Evolutionary conservation across 2,329 filamentous ascomycete genomes (phyloP).

Genomic region (Sclerotinia spermophila): DNA sequence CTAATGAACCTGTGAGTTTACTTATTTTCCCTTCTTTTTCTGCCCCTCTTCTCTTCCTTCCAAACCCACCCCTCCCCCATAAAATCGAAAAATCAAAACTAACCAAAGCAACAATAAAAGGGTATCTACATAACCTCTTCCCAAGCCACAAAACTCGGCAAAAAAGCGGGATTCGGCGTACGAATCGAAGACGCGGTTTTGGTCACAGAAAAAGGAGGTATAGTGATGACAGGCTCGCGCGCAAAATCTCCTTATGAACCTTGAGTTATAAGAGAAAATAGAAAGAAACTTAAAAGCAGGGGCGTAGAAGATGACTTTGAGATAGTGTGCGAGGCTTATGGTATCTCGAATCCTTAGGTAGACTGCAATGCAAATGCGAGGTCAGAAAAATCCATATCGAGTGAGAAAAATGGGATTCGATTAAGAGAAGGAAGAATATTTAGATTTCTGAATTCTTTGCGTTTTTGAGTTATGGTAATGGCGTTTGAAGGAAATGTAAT

Average conservation of each 20-base stretch:
- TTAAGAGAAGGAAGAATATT: background rate
- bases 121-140: constrained; percentile 51
- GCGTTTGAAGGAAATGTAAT: too few species aligned
- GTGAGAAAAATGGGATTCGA: too few species aligned
- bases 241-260: constrained; percentile 31
- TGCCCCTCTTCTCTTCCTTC: background rate
- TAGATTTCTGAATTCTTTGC: background rate
- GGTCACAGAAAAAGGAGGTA: constrained; percentile 47
- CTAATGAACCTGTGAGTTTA: constrained; percentile 49
- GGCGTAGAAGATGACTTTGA: background rate
- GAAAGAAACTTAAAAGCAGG: background rate
- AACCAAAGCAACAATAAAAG: background rate
- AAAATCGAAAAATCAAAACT: background rate
- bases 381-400: background rate
- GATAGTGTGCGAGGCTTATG: background rate
- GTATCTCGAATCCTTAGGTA: background rate
- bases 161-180: constrained; percentile 53
- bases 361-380: background rate
- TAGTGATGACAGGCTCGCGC: constrained; percentile 39
- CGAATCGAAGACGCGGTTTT: constrained; percentile 59
- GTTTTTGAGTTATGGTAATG: too few species aligned
- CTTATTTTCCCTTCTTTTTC: background rate
- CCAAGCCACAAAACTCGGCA: constrained; percentile 34
- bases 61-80: background rate
- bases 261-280: background rate